phyloP scores from a whole-genome alignment of 257 asterid genomes.

The Primulina tabacum region DNA sequence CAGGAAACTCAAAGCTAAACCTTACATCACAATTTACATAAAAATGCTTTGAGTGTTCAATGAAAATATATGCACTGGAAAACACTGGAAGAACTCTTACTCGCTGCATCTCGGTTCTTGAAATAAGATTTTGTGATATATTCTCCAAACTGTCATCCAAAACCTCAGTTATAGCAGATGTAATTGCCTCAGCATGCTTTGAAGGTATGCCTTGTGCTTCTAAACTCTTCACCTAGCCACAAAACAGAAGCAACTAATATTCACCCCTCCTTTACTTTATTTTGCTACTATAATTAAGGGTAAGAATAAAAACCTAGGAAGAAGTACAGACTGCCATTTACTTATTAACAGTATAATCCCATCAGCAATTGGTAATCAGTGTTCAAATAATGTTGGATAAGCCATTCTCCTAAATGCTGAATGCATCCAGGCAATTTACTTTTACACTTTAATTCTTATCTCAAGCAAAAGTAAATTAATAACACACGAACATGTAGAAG shows the following conservation, averaged over 20 bases:
- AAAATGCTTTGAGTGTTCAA: neutral
- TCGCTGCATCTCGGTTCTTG: conserved; percentile 60
- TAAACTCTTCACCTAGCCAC: conserved; percentile 50
- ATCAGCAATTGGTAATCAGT: neutral
- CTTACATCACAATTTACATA: neutral
- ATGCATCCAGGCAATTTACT: neutral
- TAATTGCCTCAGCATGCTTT: conserved; percentile 65
- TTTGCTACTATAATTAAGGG: neutral
- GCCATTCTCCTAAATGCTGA: neutral
- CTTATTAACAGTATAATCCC: neutral
- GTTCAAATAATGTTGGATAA: neutral
- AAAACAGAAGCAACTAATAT: conserved; percentile 3
- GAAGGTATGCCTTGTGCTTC: conserved; percentile 61
- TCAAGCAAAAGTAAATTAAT: neutral
- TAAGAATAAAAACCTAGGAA: neutral
- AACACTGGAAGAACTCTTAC: conserved; percentile 26
- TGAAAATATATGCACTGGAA: neutral
- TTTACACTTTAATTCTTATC: neutral
- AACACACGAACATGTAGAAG: neutral
- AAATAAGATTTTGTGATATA: conserved; percentile 43
- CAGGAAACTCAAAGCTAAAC: conserved; percentile 1
- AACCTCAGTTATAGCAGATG: conserved; percentile 54
- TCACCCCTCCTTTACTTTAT: neutral
- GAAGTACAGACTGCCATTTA: neutral
- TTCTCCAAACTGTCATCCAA: conserved; percentile 53